phyloP scores from a whole-genome alignment of 2,329 filamentous ascomycete genomes.

The Aspergillus intermedius region DNA sequence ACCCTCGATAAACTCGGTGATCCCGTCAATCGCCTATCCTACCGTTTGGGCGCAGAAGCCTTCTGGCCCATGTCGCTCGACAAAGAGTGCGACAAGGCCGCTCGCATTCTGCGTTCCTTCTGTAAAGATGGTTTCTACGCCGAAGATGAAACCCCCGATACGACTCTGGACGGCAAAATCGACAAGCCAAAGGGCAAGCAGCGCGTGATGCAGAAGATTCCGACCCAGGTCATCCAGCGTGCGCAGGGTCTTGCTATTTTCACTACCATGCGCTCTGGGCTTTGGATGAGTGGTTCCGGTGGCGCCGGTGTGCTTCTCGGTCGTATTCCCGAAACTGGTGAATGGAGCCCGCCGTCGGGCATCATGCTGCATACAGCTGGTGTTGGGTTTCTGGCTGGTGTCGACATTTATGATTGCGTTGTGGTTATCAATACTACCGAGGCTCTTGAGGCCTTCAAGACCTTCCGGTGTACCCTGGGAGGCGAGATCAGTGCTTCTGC shows the following conservation, averaged over 20 bases:
- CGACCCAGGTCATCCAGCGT: slow-evolving; percentile 74
- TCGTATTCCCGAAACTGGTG: slow-evolving; percentile 68
- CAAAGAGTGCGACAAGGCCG: slow-evolving; percentile 85
- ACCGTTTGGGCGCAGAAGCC: slow-evolving; percentile 73
- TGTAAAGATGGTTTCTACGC: slow-evolving; percentile 72
- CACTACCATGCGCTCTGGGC: slow-evolving; percentile 87
- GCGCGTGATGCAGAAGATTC: slow-evolving; percentile 72
- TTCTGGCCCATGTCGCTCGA: slow-evolving; percentile 84
- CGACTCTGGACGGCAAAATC: slow-evolving; percentile 39
- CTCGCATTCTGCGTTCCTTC: slow-evolving; percentile 81
- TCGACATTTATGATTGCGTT: slow-evolving; percentile 94
- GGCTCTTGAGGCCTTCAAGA: slow-evolving; percentile 77
- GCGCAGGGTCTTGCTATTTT: slow-evolving; percentile 89
- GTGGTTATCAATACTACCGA: slow-evolving; percentile 83
- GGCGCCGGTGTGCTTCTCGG: slow-evolving; percentile 83
- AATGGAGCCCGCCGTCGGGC: slow-evolving; percentile 85
- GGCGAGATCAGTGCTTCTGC: slow-evolving; percentile 70
- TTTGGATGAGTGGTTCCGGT: slow-evolving; percentile 87
- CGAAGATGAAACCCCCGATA: slow-evolving; percentile 49
- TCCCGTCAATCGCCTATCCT: slow-evolving; percentile 73
- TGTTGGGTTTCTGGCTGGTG: slow-evolving; percentile 80
- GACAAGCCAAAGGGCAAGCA: slow-evolving; percentile 55
- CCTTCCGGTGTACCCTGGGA: slow-evolving; percentile 70
- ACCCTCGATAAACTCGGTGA: slow-evolving; percentile 62
- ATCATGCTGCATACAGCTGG: slow-evolving; percentile 86